Conservation (phyloP, 1,284 basidiomycete species). For the Thecaphora thlaspeos region DNA sequence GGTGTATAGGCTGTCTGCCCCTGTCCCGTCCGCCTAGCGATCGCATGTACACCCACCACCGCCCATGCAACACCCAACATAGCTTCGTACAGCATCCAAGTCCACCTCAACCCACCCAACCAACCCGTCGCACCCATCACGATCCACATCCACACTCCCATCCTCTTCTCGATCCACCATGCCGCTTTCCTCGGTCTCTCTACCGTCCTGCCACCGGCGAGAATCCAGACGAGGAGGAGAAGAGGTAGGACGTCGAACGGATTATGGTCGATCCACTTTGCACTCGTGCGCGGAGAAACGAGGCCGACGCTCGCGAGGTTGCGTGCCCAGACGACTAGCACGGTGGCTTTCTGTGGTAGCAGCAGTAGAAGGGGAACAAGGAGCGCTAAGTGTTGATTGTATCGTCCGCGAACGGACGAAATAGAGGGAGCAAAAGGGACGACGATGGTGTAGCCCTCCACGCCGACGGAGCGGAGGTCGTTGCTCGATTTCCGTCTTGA, state of each 20-base stretch:
- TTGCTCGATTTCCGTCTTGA: slow-evolving; percentile 1
- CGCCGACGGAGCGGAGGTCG: background rate
- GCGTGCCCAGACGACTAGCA: slow-evolving; percentile 84
- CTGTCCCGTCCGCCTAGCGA: slow-evolving; percentile 6
- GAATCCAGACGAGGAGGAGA: slow-evolving; percentile 62
- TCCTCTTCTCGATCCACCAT: slow-evolving; percentile 4
- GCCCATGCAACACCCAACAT: slow-evolving; percentile 19
- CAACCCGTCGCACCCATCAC: slow-evolving; percentile 22
- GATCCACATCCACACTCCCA: slow-evolving; percentile 5
- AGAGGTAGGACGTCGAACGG: slow-evolving; percentile 69
- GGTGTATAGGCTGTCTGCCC: background rate
- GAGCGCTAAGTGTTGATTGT: slow-evolving; percentile 62
- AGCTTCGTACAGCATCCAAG: slow-evolving; percentile 31
- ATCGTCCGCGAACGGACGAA: slow-evolving; percentile 27
- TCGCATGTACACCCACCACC: slow-evolving; percentile 19
- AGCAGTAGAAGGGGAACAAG: slow-evolving; percentile 78
- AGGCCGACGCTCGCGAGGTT: slow-evolving; percentile 62
- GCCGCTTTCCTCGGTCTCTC: slow-evolving; percentile 10
- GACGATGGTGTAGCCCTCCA: background rate
- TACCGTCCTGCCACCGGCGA: slow-evolving; percentile 29
- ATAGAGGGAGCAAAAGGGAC: too few species aligned
- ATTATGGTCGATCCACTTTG: slow-evolving; percentile 65
- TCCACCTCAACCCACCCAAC: slow-evolving; percentile 37
- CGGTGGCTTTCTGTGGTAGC: slow-evolving; percentile 75
- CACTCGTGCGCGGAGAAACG: slow-evolving; percentile 48